These are phyloP conservation scores for Erysimum cheiranthoides DNA, from an alignment of 345 rosid genomes.

Conservation along the genomic window DNA sequence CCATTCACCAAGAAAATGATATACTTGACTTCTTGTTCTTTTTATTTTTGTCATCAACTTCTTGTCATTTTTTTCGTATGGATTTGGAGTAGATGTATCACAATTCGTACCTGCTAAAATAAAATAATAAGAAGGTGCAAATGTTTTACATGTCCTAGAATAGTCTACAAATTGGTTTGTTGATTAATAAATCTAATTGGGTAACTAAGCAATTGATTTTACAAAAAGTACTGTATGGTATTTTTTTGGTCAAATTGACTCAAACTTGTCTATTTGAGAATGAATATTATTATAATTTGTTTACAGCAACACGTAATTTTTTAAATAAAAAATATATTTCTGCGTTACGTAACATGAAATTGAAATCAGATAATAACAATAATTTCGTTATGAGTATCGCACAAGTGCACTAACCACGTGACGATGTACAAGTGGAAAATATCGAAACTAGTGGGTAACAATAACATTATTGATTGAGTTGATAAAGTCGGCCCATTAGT, in stretches of 20 bases:
- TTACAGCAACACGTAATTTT: neutral
- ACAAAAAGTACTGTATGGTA: neutral
- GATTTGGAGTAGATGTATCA: neutral
- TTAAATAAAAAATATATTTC: neutral
- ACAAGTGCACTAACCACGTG: slow-evolving; percentile 8
- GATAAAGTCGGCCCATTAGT: neutral
- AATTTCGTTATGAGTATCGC: neutral
- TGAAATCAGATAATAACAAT: neutral
- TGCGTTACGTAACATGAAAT: neutral
- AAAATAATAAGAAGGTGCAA: neutral
- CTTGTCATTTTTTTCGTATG: slow-evolving; percentile 20
- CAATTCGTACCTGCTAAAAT: neutral
- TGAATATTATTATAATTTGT: neutral
- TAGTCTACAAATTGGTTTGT: neutral
- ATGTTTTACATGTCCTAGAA: neutral
- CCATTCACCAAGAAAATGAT: slow-evolving; percentile 35
- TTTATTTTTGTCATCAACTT: slow-evolving; percentile 27
- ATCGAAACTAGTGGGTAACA: slow-evolving; percentile 4
- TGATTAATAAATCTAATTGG: neutral
- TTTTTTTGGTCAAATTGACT: neutral
- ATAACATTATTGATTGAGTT: slow-evolving; percentile 1
- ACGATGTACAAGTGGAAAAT: neutral
- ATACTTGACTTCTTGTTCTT: slow-evolving; percentile 29
- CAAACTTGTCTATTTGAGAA: neutral
- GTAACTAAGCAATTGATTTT: neutral